Evolutionary conservation across 306 rosid genomes (phyloP), one percentile per base, ranked within the genome.

Genomic region (Dalbergia cultrata): DNA sequence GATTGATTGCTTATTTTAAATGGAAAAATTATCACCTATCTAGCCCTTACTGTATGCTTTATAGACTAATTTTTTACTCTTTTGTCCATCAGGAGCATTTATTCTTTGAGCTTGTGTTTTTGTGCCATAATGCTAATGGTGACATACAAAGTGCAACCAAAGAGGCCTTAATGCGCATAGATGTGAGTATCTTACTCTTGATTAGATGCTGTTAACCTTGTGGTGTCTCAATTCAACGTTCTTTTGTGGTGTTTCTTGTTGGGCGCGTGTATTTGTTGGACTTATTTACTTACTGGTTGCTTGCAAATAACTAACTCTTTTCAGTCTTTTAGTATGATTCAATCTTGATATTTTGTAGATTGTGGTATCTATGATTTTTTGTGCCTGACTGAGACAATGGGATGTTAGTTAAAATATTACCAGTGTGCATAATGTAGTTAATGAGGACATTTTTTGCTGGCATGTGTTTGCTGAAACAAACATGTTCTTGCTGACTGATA

Each of bases 121-220:
- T 91, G 77, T 91, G 84, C 81, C 89, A 75, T 45, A 85, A 83
- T 85, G 76, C 87, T 64, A 90, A 86, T 86, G 90, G 89, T 58
- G 90, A 80, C 31, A 68, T 95, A 31, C 97, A 90, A 86, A 84
- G 70, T 66, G 93, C 91, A 72, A 83, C 97, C 70, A 88, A 82
- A 81, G 97, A 86, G 80, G 91, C 95, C 66, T 49, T 95, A 82
- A 80, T 80, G 83, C 90, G 83, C 54, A 57, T 95, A 78, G 80
- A 87, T 71, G 97, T 95, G 57, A 86, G 90, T 85, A 81, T 58
- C 79, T 86, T 75, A 37, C 81, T 74, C 43, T 72, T 58, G 45
- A 9, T 56, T 43, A 41, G 65, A 62, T 41, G n/a, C 49, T 50
- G 50, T 60, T 60, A 65, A 31, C 44, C 74, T 33, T 54, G 76